A percentile compares a stretch with the other conserved stretches of the same genome.
Evolutionary conservation across 2,329 filamentous ascomycete genomes (phyloP).

Genomic region (Xylaria sp.): DNA sequence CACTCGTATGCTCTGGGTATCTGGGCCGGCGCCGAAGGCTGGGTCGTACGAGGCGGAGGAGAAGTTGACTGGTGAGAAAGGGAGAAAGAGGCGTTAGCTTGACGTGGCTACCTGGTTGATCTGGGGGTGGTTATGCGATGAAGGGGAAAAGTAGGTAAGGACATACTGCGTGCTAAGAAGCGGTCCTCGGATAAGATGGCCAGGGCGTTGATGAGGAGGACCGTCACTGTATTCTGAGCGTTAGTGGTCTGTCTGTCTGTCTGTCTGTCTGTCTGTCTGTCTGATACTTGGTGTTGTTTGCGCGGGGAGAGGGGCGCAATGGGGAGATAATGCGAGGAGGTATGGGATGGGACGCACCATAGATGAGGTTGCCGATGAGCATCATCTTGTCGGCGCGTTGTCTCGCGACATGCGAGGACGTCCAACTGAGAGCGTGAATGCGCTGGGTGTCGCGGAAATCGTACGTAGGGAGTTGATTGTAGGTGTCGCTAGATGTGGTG

Average conservation of each 20-base stretch:
- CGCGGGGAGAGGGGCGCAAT: not conserved
- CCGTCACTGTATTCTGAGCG: slow-evolving; percentile 62
- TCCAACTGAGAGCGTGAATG: not conserved
- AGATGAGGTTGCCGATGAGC: slow-evolving; percentile 74
- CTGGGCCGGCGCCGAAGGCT: slow-evolving; percentile 75
- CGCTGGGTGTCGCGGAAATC: not conserved
- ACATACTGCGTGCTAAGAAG: slow-evolving; percentile 83
- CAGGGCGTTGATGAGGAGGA: slow-evolving; percentile 92
- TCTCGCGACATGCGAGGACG: slow-evolving; percentile 20
- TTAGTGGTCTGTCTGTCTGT: slow-evolving; percentile 27
- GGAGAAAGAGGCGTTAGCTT: slow-evolving; percentile 25
- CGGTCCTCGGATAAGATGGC: slow-evolving; percentile 94
- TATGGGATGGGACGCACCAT: slow-evolving; percentile 57
- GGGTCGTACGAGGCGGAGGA: slow-evolving; percentile 73
- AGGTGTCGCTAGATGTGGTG: not conserved
- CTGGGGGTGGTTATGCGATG: not conserved
- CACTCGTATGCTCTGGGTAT: slow-evolving; percentile 76
- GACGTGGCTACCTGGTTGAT: not conserved
- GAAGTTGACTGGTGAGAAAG: slow-evolving; percentile 77
- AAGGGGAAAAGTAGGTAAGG: too few relatives aligned
- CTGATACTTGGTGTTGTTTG: not conserved
- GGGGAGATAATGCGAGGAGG: too few relatives aligned
- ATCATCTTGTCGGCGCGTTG: slow-evolving; percentile 60
- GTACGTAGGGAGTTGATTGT: not conserved
- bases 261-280: slow-evolving; percentile 7